Evolutionary conservation across 2,329 filamentous ascomycete species (phyloP).

Genomic region (Fusarium tricinctum): DNA sequence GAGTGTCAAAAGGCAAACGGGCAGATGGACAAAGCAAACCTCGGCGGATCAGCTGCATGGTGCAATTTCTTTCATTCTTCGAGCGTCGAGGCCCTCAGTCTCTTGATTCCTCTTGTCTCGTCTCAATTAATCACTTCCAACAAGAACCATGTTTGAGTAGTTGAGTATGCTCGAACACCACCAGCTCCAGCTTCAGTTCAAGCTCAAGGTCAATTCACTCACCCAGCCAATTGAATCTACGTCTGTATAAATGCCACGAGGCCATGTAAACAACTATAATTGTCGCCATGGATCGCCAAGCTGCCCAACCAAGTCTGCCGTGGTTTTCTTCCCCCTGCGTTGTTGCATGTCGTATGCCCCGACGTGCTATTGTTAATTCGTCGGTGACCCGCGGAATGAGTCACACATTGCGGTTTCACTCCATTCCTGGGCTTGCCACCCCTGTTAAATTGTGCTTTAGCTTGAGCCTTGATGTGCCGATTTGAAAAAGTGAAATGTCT

Average conservation of each 20-base stretch:
- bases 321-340: conserved; percentile 29
- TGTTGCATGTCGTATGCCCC: conserved; percentile 37
- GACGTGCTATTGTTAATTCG: conserved; percentile 43
- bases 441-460: conserved; percentile 45
- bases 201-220: conserved; percentile 31
- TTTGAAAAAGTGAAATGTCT: conserved; percentile 40
- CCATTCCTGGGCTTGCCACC: conserved; percentile 46
- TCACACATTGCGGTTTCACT: conserved; percentile 50
- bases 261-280: conserved; percentile 15
- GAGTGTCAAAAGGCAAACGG: conserved; percentile 43
- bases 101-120: conserved; percentile 38
- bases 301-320: conserved; percentile 29
- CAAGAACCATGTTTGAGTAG: conserved; percentile 9
- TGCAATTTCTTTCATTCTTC: conserved; percentile 51
- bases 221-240: conserved; percentile 26
- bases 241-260: conserved; percentile 31
- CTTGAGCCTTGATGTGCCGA: conserved; percentile 25
- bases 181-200: neutral
- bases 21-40: conserved; percentile 46
- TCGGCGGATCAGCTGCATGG: conserved; percentile 48
- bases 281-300: conserved; percentile 26
- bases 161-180: conserved; percentile 9
- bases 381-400: conserved; percentile 45
- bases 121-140: conserved; percentile 25
- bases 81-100: conserved; percentile 29